Conservation (phyloP, 2,329 filamentous ascomycete species). For the Bipolaris sorokiniana region DNA sequence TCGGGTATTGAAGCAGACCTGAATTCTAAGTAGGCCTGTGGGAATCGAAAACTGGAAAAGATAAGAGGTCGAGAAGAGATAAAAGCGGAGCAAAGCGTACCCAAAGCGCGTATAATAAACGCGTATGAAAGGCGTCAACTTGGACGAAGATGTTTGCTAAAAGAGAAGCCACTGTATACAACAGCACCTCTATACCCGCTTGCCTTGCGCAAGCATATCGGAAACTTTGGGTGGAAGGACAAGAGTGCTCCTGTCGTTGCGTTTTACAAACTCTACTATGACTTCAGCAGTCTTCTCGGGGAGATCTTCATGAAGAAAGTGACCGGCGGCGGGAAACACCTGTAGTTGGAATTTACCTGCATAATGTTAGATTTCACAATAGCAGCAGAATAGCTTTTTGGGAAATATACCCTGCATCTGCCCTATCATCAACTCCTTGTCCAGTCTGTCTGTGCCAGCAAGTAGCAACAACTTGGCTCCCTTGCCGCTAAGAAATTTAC, state of each 20-base stretch:
- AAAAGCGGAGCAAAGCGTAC: conserved; percentile 1
- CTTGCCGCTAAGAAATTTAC: conserved; percentile 80
- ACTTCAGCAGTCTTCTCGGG: conserved; percentile 87
- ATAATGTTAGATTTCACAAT: conserved; percentile 27
- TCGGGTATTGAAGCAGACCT: neutral
- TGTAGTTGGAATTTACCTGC: conserved; percentile 92
- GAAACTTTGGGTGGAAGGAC: conserved; percentile 89
- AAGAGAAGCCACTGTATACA: neutral
- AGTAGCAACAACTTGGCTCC: conserved; percentile 86
- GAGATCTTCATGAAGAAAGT: conserved; percentile 95
- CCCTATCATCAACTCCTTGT: conserved; percentile 91
- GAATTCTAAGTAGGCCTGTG: conserved; percentile 2
- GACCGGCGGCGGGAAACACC: conserved; percentile 91
- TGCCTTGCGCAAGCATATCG: conserved; percentile 57
- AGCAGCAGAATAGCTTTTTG: neutral
- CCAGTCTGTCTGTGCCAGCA: conserved; percentile 86
- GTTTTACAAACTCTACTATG: conserved; percentile 86
- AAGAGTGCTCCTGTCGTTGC: conserved; percentile 84
- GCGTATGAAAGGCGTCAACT: neutral
- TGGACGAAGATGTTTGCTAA: neutral
- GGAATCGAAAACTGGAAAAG: conserved; percentile 18
- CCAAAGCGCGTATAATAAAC: neutral
- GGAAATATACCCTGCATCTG: conserved; percentile 85
- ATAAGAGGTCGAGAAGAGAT: neutral
- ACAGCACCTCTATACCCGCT: conserved; percentile 52